phyloP scores from a whole-genome alignment of 1,284 basidiomycete species.

The Cryptococcus sp. region DNA sequence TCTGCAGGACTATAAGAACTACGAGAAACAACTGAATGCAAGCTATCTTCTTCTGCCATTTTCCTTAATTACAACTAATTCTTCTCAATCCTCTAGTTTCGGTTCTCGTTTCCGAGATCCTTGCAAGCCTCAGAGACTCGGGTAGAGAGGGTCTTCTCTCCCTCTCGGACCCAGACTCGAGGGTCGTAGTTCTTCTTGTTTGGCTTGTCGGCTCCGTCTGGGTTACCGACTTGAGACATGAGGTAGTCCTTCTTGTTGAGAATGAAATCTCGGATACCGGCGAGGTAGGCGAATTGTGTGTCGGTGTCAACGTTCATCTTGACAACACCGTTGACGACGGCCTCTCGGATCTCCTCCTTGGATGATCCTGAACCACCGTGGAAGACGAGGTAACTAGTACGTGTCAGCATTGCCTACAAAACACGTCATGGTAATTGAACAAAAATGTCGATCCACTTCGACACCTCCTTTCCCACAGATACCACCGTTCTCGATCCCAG shows the following conservation, averaged over 20 bases:
- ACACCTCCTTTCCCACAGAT: constrained; percentile 43
- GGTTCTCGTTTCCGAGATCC: constrained; percentile 75
- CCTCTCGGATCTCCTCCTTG: constrained; percentile 92
- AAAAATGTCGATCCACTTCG: constrained; percentile 40
- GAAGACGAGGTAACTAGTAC: constrained; percentile 89
- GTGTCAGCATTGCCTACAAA: constrained; percentile 6
- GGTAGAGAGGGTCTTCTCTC: constrained; percentile 84
- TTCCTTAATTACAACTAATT: not conserved
- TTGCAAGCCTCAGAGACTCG: constrained; percentile 89
- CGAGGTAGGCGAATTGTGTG: constrained; percentile 74
- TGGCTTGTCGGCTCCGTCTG: constrained; percentile 87
- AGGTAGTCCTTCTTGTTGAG: constrained; percentile 79
- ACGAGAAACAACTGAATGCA: not conserved
- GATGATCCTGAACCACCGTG: constrained; percentile 98
- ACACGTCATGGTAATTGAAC: not conserved
- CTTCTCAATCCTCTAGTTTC: constrained; percentile 20
- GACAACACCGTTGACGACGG: constrained; percentile 87
- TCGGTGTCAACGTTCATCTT: constrained; percentile 96
- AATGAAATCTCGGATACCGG: constrained; percentile 86
- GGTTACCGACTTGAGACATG: constrained; percentile 84
- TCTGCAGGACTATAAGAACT: not conserved
- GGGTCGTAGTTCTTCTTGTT: constrained; percentile 97
- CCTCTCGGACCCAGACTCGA: constrained; percentile 96
- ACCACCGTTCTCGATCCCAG: constrained; percentile 12
- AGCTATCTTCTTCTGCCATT: too few relatives aligned